Base-by-base conservation (phyloP, 176 grass and related monocot genomes). In the Oryza meyeriana region DNA sequence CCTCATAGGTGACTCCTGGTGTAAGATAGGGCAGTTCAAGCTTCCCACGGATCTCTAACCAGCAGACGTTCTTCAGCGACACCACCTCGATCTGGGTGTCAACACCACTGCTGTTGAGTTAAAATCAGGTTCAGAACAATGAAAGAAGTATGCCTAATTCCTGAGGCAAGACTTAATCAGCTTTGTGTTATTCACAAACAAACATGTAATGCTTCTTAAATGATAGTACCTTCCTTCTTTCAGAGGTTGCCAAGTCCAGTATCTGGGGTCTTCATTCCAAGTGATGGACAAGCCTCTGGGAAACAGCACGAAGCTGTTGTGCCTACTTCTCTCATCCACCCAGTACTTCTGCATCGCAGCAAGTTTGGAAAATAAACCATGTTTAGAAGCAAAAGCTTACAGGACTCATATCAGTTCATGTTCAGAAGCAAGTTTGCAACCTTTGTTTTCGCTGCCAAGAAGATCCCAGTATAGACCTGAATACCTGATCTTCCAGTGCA, bases 21-120 rank as follows among this genome's bases (percentile, higher is more conserved):
- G 87, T 90, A 5, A 93, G 91, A n/a, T 79, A 57, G 12, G 85
- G 90, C 8, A 82, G 52, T 8, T 93, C 81, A 17, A 76, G 48
- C 65, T 79, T 90, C 33, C 85, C 91, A 17, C 71, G 66, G 66
- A 90, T 57, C 79, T 93, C 91, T 52, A 93, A 48, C 91, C 91
- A 93, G 63, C 91, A 93, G 11, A 90, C 91, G 2, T 66, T 47
- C 69, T 24, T 29, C 61, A 90, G 84, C 27, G 68, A 81, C 38
- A 12, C 87, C 4, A 66, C 74, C 64, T 93, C 87, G 6, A 89
- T 75, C 38, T 85, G 68, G n/a, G 28, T 14, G 1, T 79, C 77
- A 4, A 10, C 12, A 0, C 84, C 80, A 0, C 76, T 83, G 76
- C 9, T 22, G 62, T 64, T 26, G 55, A 24, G 8, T 59, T 10